A percentile compares a stretch with the other conserved stretches of the same genome.
These are phyloP conservation scores for Aspergillus ruber DNA, from an alignment of 2,329 filamentous ascomycete species.

Conservation along the genomic window DNA sequence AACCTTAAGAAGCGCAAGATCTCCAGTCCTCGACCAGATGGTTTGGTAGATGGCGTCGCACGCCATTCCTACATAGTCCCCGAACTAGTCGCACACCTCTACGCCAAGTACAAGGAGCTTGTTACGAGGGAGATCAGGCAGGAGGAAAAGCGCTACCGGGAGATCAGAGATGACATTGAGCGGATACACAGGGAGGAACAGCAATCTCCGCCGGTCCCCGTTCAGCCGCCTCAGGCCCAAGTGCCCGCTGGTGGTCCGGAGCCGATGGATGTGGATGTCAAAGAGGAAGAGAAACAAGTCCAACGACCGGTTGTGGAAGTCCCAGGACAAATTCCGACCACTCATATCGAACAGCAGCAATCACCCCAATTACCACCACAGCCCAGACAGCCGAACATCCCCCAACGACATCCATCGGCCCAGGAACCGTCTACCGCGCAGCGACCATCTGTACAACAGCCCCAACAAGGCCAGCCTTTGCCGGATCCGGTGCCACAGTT, in stretches of 20 bases:
- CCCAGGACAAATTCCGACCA: background rate
- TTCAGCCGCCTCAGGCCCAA: slow-evolving; percentile 3
- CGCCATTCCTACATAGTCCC: slow-evolving; percentile 64
- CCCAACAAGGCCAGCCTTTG: background rate
- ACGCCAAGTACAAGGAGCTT: slow-evolving; percentile 65
- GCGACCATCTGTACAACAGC: slow-evolving; percentile 5
- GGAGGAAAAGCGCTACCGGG: slow-evolving; percentile 63
- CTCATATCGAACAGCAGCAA: slow-evolving; percentile 4
- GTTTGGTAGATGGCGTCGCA: slow-evolving; percentile 56
- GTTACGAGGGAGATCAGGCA: slow-evolving; percentile 64
- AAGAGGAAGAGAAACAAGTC: slow-evolving; percentile 13
- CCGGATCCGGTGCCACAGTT: slow-evolving; percentile 3
- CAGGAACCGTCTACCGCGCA: slow-evolving; percentile 2
- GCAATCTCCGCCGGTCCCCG: background rate
- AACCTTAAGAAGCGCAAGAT: slow-evolving; percentile 70
- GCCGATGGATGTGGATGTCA: slow-evolving; percentile 24
- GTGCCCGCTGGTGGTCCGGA: slow-evolving; percentile 2
- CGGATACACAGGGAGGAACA: slow-evolving; percentile 58
- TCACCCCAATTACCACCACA: slow-evolving; percentile 3
- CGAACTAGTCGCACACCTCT: slow-evolving; percentile 64
- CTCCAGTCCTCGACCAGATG: slow-evolving; percentile 56
- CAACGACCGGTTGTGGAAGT: slow-evolving; percentile 7
- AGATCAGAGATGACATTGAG: slow-evolving; percentile 60
- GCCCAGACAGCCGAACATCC: slow-evolving; percentile 4
- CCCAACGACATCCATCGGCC: background rate